A percentile compares a stretch with the other conserved stretches of the same genome.
Evolutionary conservation across 352 stramenopile species (phyloP).

Genomic region (Blastocystis sp.): DNA sequence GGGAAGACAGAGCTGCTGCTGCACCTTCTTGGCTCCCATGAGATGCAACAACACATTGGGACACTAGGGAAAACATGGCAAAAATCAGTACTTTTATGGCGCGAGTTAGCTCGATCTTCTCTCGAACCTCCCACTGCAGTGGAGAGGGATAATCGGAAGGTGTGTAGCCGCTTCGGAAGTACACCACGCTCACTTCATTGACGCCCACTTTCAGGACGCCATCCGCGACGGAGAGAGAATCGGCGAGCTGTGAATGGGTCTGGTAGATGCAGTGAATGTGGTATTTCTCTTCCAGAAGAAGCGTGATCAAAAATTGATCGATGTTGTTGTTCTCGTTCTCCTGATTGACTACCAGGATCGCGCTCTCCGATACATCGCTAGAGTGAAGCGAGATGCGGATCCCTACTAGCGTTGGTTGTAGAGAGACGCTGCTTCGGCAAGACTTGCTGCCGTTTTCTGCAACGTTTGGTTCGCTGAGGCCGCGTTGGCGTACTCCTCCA

Average conservation of each 20-base stretch:
- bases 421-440: not conserved
- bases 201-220: conserved; percentile 51
- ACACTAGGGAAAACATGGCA: conserved; percentile 70
- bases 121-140: conserved; percentile 78
- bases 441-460: not conserved
- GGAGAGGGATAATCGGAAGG: conserved; percentile 85
- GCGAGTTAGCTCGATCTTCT: conserved; percentile 77
- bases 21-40: conserved; percentile 93
- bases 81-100: conserved; percentile 78
- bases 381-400: not conserved
- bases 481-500: not conserved
- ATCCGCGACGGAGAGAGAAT: not conserved
- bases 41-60: conserved; percentile 90
- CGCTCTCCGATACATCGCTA: not conserved
- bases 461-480: not conserved
- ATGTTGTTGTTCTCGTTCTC: conserved; percentile 6
- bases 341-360: conserved; percentile 13
- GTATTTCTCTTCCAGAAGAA: not conserved
- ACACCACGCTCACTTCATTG: conserved; percentile 81
- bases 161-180: conserved; percentile 89
- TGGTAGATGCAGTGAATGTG: conserved; percentile 11
- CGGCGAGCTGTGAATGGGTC: not conserved
- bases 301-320: not conserved
- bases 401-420: conserved; percentile 5
- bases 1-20: conserved; percentile 83